A percentile compares a stretch with the other conserved stretches of the same genome.
Conservation (phyloP, 208 protist species). For the Lotmaria passim region DNA sequence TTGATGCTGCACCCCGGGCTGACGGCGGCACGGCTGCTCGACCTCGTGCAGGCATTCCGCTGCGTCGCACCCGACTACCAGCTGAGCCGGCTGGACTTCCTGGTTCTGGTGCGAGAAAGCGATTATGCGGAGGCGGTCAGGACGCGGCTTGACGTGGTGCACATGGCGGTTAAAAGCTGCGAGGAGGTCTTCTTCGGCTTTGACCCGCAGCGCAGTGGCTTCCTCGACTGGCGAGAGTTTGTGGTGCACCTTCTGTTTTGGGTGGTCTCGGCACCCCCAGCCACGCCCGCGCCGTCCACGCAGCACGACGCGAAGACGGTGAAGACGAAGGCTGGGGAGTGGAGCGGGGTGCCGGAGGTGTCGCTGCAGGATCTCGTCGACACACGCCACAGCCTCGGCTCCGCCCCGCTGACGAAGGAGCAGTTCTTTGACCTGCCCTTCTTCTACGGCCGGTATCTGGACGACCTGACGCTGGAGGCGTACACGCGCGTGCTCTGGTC, state of each 20-base stretch:
- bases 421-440: conserved; percentile 64
- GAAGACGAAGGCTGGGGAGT: neutral
- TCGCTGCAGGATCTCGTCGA: conserved; percentile 65
- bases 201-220: conserved; percentile 55
- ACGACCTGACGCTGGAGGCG: conserved; percentile 50
- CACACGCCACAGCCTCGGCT: conserved; percentile 42
- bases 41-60: conserved; percentile 70
- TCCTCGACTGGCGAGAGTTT: conserved; percentile 88
- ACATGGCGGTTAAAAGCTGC: conserved; percentile 25
- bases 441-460: conserved; percentile 64
- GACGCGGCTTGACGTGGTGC: conserved; percentile 20
- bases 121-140: conserved; percentile 65
- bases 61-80: conserved; percentile 76
- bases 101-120: conserved; percentile 49
- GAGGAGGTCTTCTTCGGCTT: conserved; percentile 73
- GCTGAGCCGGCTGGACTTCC: conserved; percentile 64
- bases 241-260: conserved; percentile 87
- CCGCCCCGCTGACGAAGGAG: conserved; percentile 44
- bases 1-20: conserved; percentile 66
- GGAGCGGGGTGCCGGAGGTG: conserved; percentile 49
- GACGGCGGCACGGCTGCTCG: conserved; percentile 50
- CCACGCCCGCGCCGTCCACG: neutral
- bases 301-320: conserved; percentile 10
- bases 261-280: conserved; percentile 46
- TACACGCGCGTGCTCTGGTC: conserved; percentile 73